Conservation (phyloP, 768 basidiomycete genomes). For the Boletus rubescentipes region DNA sequence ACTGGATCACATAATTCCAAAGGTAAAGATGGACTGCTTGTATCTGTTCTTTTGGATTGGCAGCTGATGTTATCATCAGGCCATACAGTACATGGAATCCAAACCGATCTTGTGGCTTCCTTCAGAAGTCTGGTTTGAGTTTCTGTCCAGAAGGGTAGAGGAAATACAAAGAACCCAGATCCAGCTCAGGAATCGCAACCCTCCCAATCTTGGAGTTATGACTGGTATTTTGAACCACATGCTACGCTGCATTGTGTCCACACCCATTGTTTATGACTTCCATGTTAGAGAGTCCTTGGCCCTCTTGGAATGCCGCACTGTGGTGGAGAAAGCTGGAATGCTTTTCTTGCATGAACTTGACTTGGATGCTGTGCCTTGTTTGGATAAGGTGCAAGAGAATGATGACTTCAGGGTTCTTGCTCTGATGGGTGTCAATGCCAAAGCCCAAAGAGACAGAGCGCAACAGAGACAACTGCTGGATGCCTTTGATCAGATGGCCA, state of each 20-base stretch:
- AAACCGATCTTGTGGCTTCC: constrained; percentile 4
- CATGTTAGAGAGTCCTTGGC: constrained; percentile 3
- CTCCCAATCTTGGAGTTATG: constrained; percentile 7
- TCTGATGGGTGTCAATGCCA: not conserved
- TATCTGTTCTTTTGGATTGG: too few relatives aligned
- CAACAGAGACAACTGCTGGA: not conserved
- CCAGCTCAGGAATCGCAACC: not conserved
- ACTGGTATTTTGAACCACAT: constrained; percentile 11
- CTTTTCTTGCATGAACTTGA: not conserved
- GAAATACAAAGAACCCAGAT: constrained; percentile 5
- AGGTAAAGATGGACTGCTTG: not conserved
- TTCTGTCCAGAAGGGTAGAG: not conserved
- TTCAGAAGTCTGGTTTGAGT: constrained; percentile 1
- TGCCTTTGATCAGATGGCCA: not conserved
- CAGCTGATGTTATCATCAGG: not conserved
- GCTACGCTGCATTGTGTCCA: not conserved
- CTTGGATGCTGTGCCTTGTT: not conserved
- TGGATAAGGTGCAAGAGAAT: not conserved
- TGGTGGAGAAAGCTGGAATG: not conserved
- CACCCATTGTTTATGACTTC: constrained; percentile 2
- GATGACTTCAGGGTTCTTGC: not conserved
- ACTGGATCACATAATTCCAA: not conserved
- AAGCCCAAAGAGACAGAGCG: not conserved
- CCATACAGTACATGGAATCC: not conserved
- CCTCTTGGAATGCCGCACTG: not conserved